Base-by-base conservation (phyloP, 2,329 filamentous ascomycete species). In the Periconia digitata region DNA sequence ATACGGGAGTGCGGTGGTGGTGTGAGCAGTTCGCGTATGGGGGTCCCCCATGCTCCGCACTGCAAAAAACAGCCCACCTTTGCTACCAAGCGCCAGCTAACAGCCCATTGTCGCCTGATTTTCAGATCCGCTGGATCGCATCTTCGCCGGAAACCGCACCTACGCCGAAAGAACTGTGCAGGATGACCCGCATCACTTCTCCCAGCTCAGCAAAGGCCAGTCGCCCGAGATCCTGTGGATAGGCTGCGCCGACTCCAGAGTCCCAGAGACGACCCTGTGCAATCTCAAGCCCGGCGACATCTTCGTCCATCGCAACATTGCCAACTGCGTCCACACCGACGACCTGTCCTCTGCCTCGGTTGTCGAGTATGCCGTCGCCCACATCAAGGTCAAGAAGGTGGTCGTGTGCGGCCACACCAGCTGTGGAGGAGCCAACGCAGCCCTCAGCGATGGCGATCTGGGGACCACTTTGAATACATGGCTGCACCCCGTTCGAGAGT, bases 271-370 rank as follows among this genome's bases (percentile, higher is more conserved):
- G 5, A 90, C 85, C 41, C 81, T 95, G 63, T 81, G 92, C 22
- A 85, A 87, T 63, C 79, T 90, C 49, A 80, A 89, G 63, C 89
- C 90, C 3, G 90, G 90, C 50, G 89, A 95, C 62, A 85, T 95
- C 58, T 95, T 95, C 70, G 87, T 90, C 44, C 90, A 95, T 77
- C 87, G 90, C 68, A 95, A 95, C 77, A 92, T 95, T 69, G 90
- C 89, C 72, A 95, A 95, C 76, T 83, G 92, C 64, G 75, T 95
- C 54, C 84, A 85, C 48, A 76, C 85, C 17, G 85, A 84, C 60
- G 90, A 95, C 69, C 81, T 92, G 69, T 89, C 84, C 74, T 85
- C 85, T 27, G 79, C 84, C 10, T 82, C 84, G 46, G 89, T 92
- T 39, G 85, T 95, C 66, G 86, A 92, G 66, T 95, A 86, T 67